Conservation (phyloP, 1,284 basidiomycete species). For the Rhizopogon parksii region DNA sequence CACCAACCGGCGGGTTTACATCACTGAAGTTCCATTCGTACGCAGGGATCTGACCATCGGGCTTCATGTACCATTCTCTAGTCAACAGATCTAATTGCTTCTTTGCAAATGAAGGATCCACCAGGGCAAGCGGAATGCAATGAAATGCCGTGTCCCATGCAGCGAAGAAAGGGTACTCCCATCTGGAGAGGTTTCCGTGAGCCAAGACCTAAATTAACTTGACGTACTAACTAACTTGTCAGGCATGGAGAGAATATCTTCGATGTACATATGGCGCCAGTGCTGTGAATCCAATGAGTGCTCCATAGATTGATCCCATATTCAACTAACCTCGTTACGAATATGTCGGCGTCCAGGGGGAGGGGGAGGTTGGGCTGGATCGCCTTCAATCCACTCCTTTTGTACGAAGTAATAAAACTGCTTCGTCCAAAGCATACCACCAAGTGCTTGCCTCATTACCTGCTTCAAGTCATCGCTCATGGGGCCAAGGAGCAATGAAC, state of each 20-base stretch:
- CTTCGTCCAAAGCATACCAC: constrained; percentile 99
- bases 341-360: constrained; percentile 84
- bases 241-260: constrained; percentile 96
- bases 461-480: constrained; percentile 90
- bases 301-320: constrained; percentile 2
- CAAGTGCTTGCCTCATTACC: constrained; percentile 95
- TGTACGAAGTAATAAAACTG: constrained; percentile 96
- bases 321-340: constrained; percentile 62
- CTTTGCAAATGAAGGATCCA: constrained; percentile 94
- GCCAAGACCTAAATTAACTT: neutral
- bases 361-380: constrained; percentile 90
- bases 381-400: constrained; percentile 92
- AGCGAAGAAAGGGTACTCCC: constrained; percentile 97
- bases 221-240: constrained; percentile 63
- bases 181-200: constrained; percentile 39
- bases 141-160: constrained; percentile 98
- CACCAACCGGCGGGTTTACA: constrained; percentile 80
- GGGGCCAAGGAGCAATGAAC: constrained; percentile 69
- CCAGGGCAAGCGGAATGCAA: constrained; percentile 92
- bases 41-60: constrained; percentile 94
- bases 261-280: constrained; percentile 93
- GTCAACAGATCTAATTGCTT: constrained; percentile 95
- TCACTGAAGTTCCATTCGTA: constrained; percentile 99
- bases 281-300: constrained; percentile 41
- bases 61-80: constrained; percentile 98